Percentiles rank a stretch among this genome's conserved stretches.
Conservation (phyloP, 148 eudicot species). For the Rhododendron griersonianum region DNA sequence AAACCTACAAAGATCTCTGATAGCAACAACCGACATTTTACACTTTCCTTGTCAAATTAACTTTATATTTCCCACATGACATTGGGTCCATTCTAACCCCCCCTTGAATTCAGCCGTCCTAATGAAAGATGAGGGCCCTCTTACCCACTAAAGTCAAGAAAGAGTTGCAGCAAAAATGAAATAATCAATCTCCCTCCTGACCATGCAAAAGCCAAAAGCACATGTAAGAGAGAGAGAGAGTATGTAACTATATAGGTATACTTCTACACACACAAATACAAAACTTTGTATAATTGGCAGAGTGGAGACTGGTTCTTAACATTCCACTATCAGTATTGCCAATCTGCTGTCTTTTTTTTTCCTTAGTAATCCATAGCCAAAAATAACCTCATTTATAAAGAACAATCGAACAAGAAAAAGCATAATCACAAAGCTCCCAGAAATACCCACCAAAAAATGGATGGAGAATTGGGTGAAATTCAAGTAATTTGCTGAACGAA, state of each 20-base stretch:
- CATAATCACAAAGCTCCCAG: neutral
- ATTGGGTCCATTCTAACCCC: conserved; percentile 17
- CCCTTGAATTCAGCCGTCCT: conserved; percentile 1
- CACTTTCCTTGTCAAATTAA: neutral
- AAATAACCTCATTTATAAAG: neutral
- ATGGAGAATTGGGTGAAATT: neutral
- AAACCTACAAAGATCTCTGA: conserved; percentile 4
- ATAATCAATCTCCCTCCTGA: conserved; percentile 6
- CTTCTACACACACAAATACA: neutral
- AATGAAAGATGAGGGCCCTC: conserved; percentile 13
- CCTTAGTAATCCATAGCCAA: neutral
- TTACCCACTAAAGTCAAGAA: conserved; percentile 1
- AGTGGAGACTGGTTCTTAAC: neutral
- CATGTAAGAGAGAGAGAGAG: neutral
- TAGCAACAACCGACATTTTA: conserved; percentile 1
- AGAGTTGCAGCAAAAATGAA: neutral
- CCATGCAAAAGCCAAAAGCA: conserved; percentile 16
- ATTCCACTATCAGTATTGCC: neutral
- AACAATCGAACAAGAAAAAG: neutral
- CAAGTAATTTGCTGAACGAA: neutral
- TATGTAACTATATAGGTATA: neutral
- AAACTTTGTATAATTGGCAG: neutral
- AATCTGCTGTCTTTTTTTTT: neutral
- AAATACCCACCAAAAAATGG: neutral
- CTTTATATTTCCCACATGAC: conserved; percentile 23